Evolutionary conservation across 2,329 filamentous ascomycete species (phyloP).

Genomic region (Cercospora sp.): DNA sequence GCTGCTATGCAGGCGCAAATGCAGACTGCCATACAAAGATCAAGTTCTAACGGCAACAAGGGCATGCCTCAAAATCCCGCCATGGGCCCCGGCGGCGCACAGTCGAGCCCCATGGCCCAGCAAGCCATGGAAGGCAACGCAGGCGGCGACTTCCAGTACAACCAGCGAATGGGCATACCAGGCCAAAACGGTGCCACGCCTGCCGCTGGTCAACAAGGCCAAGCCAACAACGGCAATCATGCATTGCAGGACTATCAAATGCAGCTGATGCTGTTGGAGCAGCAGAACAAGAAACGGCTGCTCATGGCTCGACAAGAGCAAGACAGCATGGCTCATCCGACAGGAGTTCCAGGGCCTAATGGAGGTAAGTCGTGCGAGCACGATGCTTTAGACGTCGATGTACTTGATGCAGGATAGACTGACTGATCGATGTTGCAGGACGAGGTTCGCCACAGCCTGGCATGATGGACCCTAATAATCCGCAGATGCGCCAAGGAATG

Average conservation of each 20-base stretch:
- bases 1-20: conserved; percentile 82
- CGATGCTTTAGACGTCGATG: conserved; percentile 37
- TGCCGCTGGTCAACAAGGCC: conserved; percentile 35
- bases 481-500: conserved; percentile 27
- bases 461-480: conserved; percentile 53
- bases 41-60: conserved; percentile 67
- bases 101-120: conserved; percentile 39
- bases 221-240: conserved; percentile 65
- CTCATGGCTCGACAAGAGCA: conserved; percentile 82
- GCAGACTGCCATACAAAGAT: conserved; percentile 71
- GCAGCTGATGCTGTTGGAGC: conserved; percentile 83
- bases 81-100: conserved; percentile 49
- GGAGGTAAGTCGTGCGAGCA: conserved; percentile 45
- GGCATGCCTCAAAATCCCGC: conserved; percentile 61
- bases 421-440: conserved; percentile 56
- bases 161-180: conserved; percentile 36
- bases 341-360: conserved; percentile 41
- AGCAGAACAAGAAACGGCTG: conserved; percentile 83
- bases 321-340: conserved; percentile 62
- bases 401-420: background rate
- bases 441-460: conserved; percentile 63
- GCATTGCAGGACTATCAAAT: conserved; percentile 86
- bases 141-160: conserved; percentile 41
- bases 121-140: conserved; percentile 68
- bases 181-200: conserved; percentile 31